These are phyloP conservation scores for Malbranchea cinnamomea DNA, from an alignment of 2,329 filamentous ascomycete species.

Conservation along the genomic window DNA sequence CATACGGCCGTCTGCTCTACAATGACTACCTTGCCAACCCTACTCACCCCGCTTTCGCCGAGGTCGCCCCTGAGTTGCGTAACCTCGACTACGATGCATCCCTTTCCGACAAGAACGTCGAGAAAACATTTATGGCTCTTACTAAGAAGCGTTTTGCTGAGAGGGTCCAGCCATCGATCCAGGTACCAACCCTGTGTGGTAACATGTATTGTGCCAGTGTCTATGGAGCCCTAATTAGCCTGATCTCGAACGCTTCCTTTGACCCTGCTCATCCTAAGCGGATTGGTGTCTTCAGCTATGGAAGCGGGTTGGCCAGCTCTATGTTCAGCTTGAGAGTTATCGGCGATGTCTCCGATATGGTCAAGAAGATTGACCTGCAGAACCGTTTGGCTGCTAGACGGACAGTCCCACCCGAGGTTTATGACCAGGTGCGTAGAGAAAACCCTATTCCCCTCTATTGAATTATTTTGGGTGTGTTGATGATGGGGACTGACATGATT, in stretches of 20 bases:
- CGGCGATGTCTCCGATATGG: constrained; percentile 53
- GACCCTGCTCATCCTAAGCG: constrained; percentile 55
- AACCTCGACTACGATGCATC: constrained; percentile 69
- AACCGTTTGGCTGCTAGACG: constrained; percentile 51
- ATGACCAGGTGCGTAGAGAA: constrained; percentile 58
- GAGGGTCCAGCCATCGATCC: constrained; percentile 56
- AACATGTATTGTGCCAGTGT: constrained; percentile 51
- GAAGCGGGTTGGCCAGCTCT: constrained; percentile 61
- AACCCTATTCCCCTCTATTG: constrained; percentile 9
- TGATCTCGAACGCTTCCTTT: constrained; percentile 50
- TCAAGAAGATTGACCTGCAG: constrained; percentile 54
- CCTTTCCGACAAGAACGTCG: constrained; percentile 63
- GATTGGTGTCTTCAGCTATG: constrained; percentile 64
- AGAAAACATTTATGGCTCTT: constrained; percentile 74
- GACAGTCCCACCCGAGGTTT: constrained; percentile 53
- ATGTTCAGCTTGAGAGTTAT: constrained; percentile 52
- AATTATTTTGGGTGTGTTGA: constrained; percentile 2
- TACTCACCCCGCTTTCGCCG: constrained; percentile 50
- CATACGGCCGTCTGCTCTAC: constrained; percentile 69
- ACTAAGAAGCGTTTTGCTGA: constrained; percentile 75
- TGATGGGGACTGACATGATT: too few relatives aligned
- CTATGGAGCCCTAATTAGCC: constrained; percentile 40
- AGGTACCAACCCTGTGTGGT: constrained; percentile 61
- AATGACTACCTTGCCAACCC: constrained; percentile 68
- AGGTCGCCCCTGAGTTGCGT: constrained; percentile 60